Conservation (phyloP, 805 yeast species). For the Starmerella vaccinii region DNA sequence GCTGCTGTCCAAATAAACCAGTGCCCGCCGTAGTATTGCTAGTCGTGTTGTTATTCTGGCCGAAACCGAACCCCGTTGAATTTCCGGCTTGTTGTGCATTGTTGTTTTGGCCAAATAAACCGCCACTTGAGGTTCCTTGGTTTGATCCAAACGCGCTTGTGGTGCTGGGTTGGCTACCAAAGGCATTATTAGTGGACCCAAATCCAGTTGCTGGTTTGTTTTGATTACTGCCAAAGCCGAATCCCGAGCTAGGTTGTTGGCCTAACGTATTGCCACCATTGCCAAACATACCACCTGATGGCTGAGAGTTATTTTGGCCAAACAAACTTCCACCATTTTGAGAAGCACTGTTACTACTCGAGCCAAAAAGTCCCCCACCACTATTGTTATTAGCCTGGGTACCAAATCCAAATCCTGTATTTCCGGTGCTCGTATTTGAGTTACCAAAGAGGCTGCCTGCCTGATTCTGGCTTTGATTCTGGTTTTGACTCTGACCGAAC, state of each 20-base stretch:
- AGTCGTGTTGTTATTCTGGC: slow-evolving; percentile 1
- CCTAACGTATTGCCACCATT: neutral
- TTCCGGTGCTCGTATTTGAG: slow-evolving; percentile 5
- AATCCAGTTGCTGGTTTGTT: slow-evolving; percentile 4
- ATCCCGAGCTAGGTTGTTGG: slow-evolving; percentile 4
- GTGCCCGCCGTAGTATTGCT: neutral
- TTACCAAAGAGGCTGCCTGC: slow-evolving; percentile 29
- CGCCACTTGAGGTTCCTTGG: neutral
- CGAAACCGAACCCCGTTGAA: neutral
- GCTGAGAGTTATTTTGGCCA: slow-evolving; percentile 7
- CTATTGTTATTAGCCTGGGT: slow-evolving; percentile 8
- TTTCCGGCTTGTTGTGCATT: neutral
- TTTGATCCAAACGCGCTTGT: neutral
- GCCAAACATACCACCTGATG: neutral
- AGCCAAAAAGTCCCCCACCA: slow-evolving; percentile 16
- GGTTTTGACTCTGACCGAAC: slow-evolving; percentile 25
- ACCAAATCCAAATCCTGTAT: slow-evolving; percentile 21
- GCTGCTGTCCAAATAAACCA: slow-evolving; percentile 6
- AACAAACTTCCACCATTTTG: slow-evolving; percentile 9
- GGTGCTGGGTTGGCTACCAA: neutral
- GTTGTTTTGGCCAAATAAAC: slow-evolving; percentile 18
- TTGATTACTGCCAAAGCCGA: neutral
- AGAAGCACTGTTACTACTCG: neutral
- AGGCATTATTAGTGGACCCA: neutral
- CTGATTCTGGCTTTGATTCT: neutral